Conservation (phyloP, 169 alveolate genomes). For the Plasmodium vinckei region DNA sequence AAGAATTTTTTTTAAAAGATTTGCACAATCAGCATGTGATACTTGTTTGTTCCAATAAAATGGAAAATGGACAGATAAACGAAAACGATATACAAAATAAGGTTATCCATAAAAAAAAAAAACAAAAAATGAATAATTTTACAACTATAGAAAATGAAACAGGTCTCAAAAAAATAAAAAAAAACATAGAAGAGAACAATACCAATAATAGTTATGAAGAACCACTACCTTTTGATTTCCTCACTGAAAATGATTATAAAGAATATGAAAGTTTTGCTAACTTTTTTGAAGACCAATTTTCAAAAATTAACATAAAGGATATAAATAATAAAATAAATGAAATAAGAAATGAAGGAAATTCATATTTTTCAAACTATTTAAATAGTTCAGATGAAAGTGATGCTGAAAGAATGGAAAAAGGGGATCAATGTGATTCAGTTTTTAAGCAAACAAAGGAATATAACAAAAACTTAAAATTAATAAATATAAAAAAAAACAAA, state of each 20-base stretch:
- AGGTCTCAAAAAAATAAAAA: not conserved
- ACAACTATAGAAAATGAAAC: not conserved
- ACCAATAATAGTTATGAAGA: conserved; percentile 13
- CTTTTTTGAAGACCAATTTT: conserved; percentile 26
- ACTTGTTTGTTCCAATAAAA: too few species aligned
- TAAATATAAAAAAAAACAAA: conserved; percentile 76
- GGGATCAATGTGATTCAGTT: not conserved
- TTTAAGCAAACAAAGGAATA: not conserved
- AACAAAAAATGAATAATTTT: conserved; percentile 18
- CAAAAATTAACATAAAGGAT: conserved; percentile 33
- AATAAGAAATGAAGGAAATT: not conserved
- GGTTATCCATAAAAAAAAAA: not conserved
- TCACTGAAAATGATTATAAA: conserved; percentile 9
- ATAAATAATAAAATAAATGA: conserved; percentile 5
- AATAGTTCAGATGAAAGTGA: conserved; percentile 54
- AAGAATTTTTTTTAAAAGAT: too few species aligned
- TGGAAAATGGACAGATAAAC: too few species aligned
- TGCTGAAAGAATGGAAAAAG: not conserved
- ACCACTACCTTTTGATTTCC: conserved; percentile 31
- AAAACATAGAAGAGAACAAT: not conserved
- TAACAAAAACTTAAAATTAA: conserved; percentile 79
- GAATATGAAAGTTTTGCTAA: conserved; percentile 24
- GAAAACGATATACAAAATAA: too few species aligned
- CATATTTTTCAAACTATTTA: conserved; percentile 17
- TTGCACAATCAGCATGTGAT: too few species aligned